Evolutionary conservation across 2,329 filamentous ascomycete genomes (phyloP), one percentile per base, ranked within the genome.

Genomic region (Neophaeococcomyces aloes): DNA sequence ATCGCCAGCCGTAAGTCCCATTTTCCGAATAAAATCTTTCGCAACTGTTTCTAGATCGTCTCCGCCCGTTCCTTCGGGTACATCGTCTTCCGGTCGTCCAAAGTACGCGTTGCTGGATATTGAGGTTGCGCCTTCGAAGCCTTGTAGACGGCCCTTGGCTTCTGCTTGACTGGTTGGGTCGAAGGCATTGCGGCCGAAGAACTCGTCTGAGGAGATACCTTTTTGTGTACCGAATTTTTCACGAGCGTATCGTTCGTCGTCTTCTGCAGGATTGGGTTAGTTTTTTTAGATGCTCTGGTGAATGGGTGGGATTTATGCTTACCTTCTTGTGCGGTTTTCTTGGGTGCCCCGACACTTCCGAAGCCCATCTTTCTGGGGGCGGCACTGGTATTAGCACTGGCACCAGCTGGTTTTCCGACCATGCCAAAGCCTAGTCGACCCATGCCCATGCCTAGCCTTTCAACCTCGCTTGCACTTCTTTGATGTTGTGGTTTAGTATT

Each of bases 41-140:
- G 91, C 91, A 0, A 87, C 87, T n/a, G 71, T 75, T 67, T 98
- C 91, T 47, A 98, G 69, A 58, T 95, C 88, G 35, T 76, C 70
- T 18, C 62, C 63, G 29, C 60, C 58, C 33, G 86, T 86, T 50
- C 88, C 85, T 2, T 65, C 61, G 45, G 71, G 71, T 25, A 75
- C 67, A 54, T 93, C 84, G 18, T 88, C 83, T 60, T 98, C 91
- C 2, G 86, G 82, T 40, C 89, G 83, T 48, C 91, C 91, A 63
- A 98, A 98, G 73, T 96, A 98, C 44, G 86, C 86, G 64, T 96
- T 98, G 46, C 86, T 94, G 5, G 88, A 95, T 63, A 98, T 98
- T 53, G 87, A 70, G 1, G 80, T 81, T 8, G 91, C 88, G 34
- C 91, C 87, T 65, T 96, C 89, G 59, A 98, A 98, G 36, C 87